Percentiles rank a stretch among this genome's conserved stretches.
These are phyloP conservation scores for Pilatotrama ljubarskyi DNA, from an alignment of 768 basidiomycete species.

Conservation along the genomic window DNA sequence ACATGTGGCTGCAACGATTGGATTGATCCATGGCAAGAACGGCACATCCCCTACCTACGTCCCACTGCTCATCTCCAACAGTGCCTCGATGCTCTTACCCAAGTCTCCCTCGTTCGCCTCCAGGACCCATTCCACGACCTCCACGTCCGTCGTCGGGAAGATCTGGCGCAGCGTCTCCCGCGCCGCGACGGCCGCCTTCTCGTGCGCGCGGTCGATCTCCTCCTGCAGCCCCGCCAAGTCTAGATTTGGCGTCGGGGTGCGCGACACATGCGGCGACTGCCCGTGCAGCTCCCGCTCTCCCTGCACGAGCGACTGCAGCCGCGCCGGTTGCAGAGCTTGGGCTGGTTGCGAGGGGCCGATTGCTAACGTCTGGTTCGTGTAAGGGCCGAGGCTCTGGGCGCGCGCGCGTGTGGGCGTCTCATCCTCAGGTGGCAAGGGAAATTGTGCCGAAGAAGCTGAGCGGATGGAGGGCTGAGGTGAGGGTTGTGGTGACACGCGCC, in stretches of 20 bases:
- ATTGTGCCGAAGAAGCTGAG: constrained; percentile 32
- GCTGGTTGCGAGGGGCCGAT: constrained; percentile 49
- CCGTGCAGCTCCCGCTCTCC: constrained; percentile 32
- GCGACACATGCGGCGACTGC: constrained; percentile 48
- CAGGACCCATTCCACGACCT: constrained; percentile 85
- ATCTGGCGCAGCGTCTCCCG: constrained; percentile 82
- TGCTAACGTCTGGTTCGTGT: constrained; percentile 49
- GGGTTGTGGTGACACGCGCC: constrained; percentile 36
- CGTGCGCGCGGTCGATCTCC: constrained; percentile 78
- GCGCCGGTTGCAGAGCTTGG: constrained; percentile 27
- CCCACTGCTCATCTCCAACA: constrained; percentile 68
- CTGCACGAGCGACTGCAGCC: constrained; percentile 42
- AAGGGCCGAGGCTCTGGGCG: constrained; percentile 34
- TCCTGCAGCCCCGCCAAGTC: constrained; percentile 71
- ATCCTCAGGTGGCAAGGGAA: constrained; percentile 38
- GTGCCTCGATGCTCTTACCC: constrained; percentile 83
- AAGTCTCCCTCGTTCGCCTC: constrained; percentile 89
- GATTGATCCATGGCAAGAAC: neutral
- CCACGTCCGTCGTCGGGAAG: constrained; percentile 80
- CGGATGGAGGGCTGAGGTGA: constrained; percentile 23
- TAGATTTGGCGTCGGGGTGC: constrained; percentile 68
- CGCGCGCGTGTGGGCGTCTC: constrained; percentile 52
- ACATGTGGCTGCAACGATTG: no score
- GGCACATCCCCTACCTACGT: constrained; percentile 5
- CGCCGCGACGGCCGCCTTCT: constrained; percentile 69